Percentiles rank a stretch among this genome's conserved stretches.
Conservation (phyloP, 2,329 filamentous ascomycete genomes). For the Elsinoe australis region DNA sequence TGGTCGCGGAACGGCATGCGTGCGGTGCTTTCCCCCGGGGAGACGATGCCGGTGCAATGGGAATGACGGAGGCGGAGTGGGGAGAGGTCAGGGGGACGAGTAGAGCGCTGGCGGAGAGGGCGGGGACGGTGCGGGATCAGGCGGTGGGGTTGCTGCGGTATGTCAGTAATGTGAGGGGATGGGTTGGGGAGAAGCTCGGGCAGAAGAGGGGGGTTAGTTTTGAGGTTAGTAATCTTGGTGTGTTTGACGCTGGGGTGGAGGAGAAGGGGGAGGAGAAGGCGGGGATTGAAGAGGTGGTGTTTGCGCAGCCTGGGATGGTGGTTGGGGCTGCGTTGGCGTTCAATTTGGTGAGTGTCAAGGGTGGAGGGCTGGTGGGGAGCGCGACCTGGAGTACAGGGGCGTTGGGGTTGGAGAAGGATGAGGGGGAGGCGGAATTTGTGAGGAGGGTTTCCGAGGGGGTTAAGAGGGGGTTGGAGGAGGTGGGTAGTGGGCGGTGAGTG, state of each 20-base stretch:
- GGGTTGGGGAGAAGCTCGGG: slow-evolving; percentile 35
- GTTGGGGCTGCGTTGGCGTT: slow-evolving; percentile 35
- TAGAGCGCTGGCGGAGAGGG: slow-evolving; percentile 28
- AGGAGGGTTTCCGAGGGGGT: slow-evolving; percentile 19
- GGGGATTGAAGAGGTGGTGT: slow-evolving; percentile 34
- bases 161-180: slow-evolving; percentile 34
- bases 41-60: too few species aligned
- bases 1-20: slow-evolving; percentile 27
- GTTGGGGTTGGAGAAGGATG: slow-evolving; percentile 28
- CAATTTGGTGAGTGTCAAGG: slow-evolving; percentile 36
- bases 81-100: slow-evolving; percentile 29
- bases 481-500: background rate
- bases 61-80: slow-evolving; percentile 29
- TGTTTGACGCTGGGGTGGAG: slow-evolving; percentile 24
- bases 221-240: slow-evolving; percentile 42
- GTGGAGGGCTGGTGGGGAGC: slow-evolving; percentile 34
- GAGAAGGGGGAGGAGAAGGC: slow-evolving; percentile 11
- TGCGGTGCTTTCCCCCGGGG: slow-evolving; percentile 18
- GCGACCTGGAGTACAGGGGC: slow-evolving; percentile 40
- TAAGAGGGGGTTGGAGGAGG: background rate
- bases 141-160: slow-evolving; percentile 40
- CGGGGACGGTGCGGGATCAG: slow-evolving; percentile 33
- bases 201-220: slow-evolving; percentile 36
- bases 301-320: slow-evolving; percentile 39
- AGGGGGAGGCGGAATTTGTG: slow-evolving; percentile 28